phyloP scores from a whole-genome alignment of 2,329 filamentous ascomycete genomes.

The Colletotrichum sojae region DNA sequence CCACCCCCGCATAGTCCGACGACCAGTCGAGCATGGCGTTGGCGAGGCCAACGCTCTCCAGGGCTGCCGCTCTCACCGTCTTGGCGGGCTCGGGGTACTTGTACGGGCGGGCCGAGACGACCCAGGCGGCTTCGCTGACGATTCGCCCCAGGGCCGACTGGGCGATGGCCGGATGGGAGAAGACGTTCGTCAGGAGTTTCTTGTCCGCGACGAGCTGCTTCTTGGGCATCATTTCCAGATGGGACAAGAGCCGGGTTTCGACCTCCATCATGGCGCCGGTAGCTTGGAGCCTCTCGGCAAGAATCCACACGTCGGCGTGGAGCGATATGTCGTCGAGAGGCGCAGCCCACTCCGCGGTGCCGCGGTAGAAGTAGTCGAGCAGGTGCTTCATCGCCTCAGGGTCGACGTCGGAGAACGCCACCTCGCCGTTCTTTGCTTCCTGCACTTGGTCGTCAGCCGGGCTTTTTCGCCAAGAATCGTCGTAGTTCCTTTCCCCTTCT shows the following conservation, averaged over 20 bases:
- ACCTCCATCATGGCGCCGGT: background rate
- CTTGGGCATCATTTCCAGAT: background rate
- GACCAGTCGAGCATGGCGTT: too few relatives aligned
- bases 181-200: background rate
- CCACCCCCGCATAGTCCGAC: too few relatives aligned
- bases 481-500: too few relatives aligned
- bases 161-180: background rate
- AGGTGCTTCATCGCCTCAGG: background rate
- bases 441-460: background rate
- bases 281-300: background rate
- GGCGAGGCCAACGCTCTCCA: too few relatives aligned
- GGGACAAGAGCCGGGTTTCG: background rate
- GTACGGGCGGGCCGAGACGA: too few relatives aligned
- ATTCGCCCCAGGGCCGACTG: background rate
- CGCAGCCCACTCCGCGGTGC: background rate
- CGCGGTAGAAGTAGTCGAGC: conserved; percentile 6
- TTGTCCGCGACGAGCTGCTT: background rate
- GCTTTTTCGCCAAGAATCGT: background rate
- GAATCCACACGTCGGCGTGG: background rate
- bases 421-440: background rate
- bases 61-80: too few relatives aligned
- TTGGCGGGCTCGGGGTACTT: too few relatives aligned
- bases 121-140: background rate
- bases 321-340: background rate
- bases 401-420: background rate